Evolutionary conservation across 441 rosid genomes (phyloP), one percentile per base, ranked within the genome.

Genomic region (Raphanus hybrid): DNA sequence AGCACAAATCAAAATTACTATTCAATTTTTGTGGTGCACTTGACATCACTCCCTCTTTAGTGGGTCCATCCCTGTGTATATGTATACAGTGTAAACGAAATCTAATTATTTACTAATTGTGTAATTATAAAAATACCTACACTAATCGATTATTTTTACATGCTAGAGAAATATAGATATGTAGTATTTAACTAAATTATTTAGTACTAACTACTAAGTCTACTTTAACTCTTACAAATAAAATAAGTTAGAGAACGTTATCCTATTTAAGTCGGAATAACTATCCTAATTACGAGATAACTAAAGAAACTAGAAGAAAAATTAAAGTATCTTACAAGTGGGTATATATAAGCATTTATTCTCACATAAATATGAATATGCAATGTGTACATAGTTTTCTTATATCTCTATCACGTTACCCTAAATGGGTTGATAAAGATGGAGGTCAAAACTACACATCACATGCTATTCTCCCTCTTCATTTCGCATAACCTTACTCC

Each of bases 331-430:
- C 57, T 50, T 29, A 75, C 78, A 81, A 75, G 80, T 73, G 78
- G 78, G 37, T 73, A 71, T 6, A n/a, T 3, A 43, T 20, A 80
- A 55, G 26, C 69, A 52, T 64, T 63, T 70, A 75, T 70, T 52
- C 64, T 12, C 39, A 70, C 26, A 72, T 67, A 80, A 65, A 71
- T 71, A 60, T 71, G 57, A 52, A 52, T 52, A 52, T 80, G 64
- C n/a, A 76, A 52, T 52, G 41, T 76, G 64, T 45, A 72, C 60
- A 27, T 34, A 60, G 52, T 14, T 39, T 63, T 68, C 81, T 62
- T 69, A 52, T n/a, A 78, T 79, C 82, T 69, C 78, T 74, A 79
- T 79, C 82, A 55, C 12, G 69, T 71, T 79, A 75, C 85, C 79
- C 59, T 60, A 80, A 71, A 80, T 80, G 67, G 76, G 58, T 74